Evolutionary conservation across 345 rosid genomes (phyloP).

Genomic region (Syzygium aqueum): DNA sequence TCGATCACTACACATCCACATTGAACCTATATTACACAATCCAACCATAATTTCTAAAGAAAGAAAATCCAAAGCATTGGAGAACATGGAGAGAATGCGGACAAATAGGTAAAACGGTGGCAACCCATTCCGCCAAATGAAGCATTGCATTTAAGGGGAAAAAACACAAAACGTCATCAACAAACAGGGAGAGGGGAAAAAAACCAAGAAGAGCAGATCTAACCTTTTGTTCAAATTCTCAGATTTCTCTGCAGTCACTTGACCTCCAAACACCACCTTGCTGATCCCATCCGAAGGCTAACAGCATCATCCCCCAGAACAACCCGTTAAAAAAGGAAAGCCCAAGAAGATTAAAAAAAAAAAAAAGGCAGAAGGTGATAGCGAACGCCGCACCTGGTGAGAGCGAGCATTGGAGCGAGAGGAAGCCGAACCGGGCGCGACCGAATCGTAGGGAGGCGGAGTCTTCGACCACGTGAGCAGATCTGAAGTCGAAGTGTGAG

Average conservation of each 20-base stretch:
- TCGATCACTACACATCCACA: background rate
- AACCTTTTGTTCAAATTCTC: constrained; percentile 84
- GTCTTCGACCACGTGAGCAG: constrained; percentile 82
- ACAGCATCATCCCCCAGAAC: background rate
- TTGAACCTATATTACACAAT: background rate
- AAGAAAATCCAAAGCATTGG: background rate
- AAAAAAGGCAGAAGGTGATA: too few relatives aligned
- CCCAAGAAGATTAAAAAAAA: background rate
- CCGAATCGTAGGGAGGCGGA: constrained; percentile 32
- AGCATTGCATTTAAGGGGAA: background rate
- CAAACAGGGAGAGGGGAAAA: background rate
- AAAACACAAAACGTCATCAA: background rate
- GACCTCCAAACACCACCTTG: constrained; percentile 96
- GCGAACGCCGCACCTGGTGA: constrained; percentile 41
- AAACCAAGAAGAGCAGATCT: constrained; percentile 19
- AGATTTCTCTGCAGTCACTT: constrained; percentile 87
- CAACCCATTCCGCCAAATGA: background rate
- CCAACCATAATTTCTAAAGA: too few relatives aligned
- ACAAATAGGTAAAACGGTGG: background rate
- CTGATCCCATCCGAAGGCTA: constrained; percentile 97
- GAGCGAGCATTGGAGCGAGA: constrained; percentile 55
- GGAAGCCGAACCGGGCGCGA: constrained; percentile 28
- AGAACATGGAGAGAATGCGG: background rate
- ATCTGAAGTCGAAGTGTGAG: constrained; percentile 85
- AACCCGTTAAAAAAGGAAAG: constrained; percentile 1